phyloP scores from a whole-genome alignment of 2,329 filamentous ascomycete species.

The Fusarium vanettenii region DNA sequence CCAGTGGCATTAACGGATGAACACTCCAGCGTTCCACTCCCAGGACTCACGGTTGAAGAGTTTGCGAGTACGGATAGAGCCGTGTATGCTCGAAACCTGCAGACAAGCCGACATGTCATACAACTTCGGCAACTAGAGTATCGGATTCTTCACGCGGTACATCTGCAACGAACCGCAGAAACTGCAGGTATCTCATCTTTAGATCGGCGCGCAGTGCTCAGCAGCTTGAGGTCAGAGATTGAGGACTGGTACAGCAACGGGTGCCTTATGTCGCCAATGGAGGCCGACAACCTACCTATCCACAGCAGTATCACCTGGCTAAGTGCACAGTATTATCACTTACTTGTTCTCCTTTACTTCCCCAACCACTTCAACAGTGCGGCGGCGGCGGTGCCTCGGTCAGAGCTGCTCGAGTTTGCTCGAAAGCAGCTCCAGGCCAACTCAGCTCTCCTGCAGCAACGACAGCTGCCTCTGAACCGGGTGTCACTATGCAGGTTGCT shows the following conservation, averaged over 20 bases:
- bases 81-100: slow-evolving; percentile 54
- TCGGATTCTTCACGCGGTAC: slow-evolving; percentile 52
- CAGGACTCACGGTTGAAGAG: slow-evolving; percentile 58
- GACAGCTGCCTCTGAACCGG: slow-evolving; percentile 56
- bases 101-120: slow-evolving; percentile 59
- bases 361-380: slow-evolving; percentile 55
- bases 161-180: slow-evolving; percentile 46
- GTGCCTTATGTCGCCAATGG: slow-evolving; percentile 56
- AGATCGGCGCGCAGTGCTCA: slow-evolving; percentile 48
- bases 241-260: slow-evolving; percentile 61
- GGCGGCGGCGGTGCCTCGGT: slow-evolving; percentile 43
- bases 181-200: slow-evolving; percentile 45
- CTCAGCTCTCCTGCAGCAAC: slow-evolving; percentile 55
- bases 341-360: slow-evolving; percentile 57
- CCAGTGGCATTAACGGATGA: slow-evolving; percentile 54
- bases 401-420: slow-evolving; percentile 52
- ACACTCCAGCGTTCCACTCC: slow-evolving; percentile 54
- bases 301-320: slow-evolving; percentile 59
- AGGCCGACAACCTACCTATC: slow-evolving; percentile 57
- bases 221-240: slow-evolving; percentile 54
- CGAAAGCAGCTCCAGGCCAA: slow-evolving; percentile 57
- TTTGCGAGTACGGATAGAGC: slow-evolving; percentile 54
- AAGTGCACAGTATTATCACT: slow-evolving; percentile 56
- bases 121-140: slow-evolving; percentile 57
- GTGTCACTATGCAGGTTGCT: slow-evolving; percentile 55